phyloP scores from a whole-genome alignment of 768 basidiomycete species.

The Leccinum variicolor region DNA sequence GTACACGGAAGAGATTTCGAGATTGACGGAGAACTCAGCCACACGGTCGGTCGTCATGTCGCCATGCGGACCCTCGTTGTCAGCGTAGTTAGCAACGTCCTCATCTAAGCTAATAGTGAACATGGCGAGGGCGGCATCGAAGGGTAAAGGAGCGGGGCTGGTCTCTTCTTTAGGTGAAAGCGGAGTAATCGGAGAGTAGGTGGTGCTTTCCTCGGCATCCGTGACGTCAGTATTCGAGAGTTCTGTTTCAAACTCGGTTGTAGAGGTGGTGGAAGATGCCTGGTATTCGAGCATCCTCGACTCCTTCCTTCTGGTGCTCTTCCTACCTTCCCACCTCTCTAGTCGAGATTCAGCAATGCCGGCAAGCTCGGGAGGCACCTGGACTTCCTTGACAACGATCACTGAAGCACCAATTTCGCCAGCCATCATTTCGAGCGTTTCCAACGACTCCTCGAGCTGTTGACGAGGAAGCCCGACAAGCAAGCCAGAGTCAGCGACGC shows the following conservation, averaged over 20 bases:
- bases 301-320: conserved; percentile 34
- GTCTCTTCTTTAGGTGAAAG: conserved; percentile 3
- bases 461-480: conserved; percentile 72
- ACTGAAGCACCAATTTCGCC: conserved; percentile 91
- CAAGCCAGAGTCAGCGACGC: conserved; percentile 83
- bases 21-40: conserved; percentile 42
- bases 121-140: conserved; percentile 27
- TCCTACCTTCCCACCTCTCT: conserved; percentile 36
- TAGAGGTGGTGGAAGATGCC: conserved; percentile 32
- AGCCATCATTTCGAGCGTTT: conserved; percentile 92
- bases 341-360: conserved; percentile 31
- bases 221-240: conserved; percentile 34
- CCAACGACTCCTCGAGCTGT: conserved; percentile 78
- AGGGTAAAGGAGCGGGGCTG: conserved; percentile 18
- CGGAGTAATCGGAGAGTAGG: conserved; percentile 4
- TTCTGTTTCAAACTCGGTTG: conserved; percentile 40
- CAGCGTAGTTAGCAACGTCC: conserved; percentile 34
- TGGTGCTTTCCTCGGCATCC: conserved; percentile 34
- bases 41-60: neutral
- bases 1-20: conserved; percentile 70
- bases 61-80: conserved; percentile 19
- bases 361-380: conserved; percentile 57
- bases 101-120: conserved; percentile 49
- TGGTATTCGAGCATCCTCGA: conserved; percentile 21
- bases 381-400: conserved; percentile 85